Percentiles rank a stretch among this genome's conserved stretches.
These are phyloP conservation scores for Balansia obtecta DNA, from an alignment of 2,329 filamentous ascomycete species.

Conservation along the genomic window DNA sequence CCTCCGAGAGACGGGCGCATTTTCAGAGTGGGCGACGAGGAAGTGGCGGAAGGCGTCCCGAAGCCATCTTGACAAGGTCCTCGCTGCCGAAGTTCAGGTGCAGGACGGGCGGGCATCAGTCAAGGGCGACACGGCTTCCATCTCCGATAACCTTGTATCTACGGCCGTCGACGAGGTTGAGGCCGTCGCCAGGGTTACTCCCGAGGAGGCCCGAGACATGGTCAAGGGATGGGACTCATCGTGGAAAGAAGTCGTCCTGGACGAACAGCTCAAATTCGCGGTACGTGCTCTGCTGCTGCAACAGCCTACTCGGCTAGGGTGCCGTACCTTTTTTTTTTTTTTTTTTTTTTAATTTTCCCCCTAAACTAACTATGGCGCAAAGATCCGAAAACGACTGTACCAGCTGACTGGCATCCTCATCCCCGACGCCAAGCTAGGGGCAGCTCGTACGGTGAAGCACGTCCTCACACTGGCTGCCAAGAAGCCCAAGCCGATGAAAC, in stretches of 20 bases:
- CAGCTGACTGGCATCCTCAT: slow-evolving; percentile 70
- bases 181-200: slow-evolving; percentile 14
- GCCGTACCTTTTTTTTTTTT: too few species aligned
- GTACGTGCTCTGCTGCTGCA: slow-evolving; percentile 40
- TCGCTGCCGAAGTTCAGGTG: slow-evolving; percentile 26
- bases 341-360: too few species aligned
- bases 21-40: slow-evolving; percentile 19
- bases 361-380: slow-evolving; percentile 27
- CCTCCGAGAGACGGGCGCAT: slow-evolving; percentile 21
- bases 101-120: slow-evolving; percentile 28
- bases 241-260: slow-evolving; percentile 47
- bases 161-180: slow-evolving; percentile 15
- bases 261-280: slow-evolving; percentile 56
- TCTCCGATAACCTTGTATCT: slow-evolving; percentile 21
- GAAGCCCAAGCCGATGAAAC: slow-evolving; percentile 44
- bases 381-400: slow-evolving; percentile 69
- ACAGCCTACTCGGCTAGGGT: too few species aligned
- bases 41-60: slow-evolving; percentile 21
- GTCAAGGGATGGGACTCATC: slow-evolving; percentile 35
- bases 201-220: slow-evolving; percentile 29
- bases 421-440: slow-evolving; percentile 54
- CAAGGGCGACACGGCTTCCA: slow-evolving; percentile 21
- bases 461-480: slow-evolving; percentile 42
- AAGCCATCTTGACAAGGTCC: slow-evolving; percentile 21
- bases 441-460: slow-evolving; percentile 38